Base-by-base conservation (phyloP, 202 grass and related monocot genomes). In the Panicum hallii region DNA sequence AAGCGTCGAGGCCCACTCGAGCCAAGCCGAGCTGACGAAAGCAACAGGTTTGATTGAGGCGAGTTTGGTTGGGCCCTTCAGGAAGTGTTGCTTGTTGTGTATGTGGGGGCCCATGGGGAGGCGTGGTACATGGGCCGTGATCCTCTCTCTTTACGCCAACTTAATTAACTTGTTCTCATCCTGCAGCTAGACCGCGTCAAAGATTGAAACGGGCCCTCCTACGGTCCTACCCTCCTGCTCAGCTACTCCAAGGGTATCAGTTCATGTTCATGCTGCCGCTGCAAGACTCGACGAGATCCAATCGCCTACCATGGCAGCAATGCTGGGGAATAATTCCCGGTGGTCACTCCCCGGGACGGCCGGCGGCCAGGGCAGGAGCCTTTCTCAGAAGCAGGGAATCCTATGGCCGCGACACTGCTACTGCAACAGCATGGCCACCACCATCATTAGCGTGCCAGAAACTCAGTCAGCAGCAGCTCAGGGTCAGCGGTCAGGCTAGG, bases 361-460 rank as follows among this genome's bases (percentile, higher is more conserved):
- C 78, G 2, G 32, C 32, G 32, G 32, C 32, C 32, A 41, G 61
- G 38, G 61, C 44, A 79, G 45, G 9, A 20, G 9, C 44, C 55
- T 47, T 78, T 45, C 42, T 22, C 53, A 48, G 69, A 65, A 50
- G 47, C 82, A 75, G 70, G 71, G 23, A 84, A 84, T 76, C 72
- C 62, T 77, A 84, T 49, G 62, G 41, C 26, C 16, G 45, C 44
- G 9, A 50, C 56, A 9, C 64, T 67, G 64, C 32, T 36, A 16
- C 63, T 65, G 32, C 32, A 17, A 36, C 64, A 17, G 63, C 63
- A 38, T 17, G 62, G 62, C 62, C 58, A 13, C 52, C 53, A 42
- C 23, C 45, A 30, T 11, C 42, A 70, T 40, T 11, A 48, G 34
- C 17, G 38, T 38, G 72, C 17, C 17, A 32, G 32, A 2, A 1